Evolutionary conservation across 2,329 filamentous ascomycete species (phyloP).

Genomic region (Colletotrichum liriopes): DNA sequence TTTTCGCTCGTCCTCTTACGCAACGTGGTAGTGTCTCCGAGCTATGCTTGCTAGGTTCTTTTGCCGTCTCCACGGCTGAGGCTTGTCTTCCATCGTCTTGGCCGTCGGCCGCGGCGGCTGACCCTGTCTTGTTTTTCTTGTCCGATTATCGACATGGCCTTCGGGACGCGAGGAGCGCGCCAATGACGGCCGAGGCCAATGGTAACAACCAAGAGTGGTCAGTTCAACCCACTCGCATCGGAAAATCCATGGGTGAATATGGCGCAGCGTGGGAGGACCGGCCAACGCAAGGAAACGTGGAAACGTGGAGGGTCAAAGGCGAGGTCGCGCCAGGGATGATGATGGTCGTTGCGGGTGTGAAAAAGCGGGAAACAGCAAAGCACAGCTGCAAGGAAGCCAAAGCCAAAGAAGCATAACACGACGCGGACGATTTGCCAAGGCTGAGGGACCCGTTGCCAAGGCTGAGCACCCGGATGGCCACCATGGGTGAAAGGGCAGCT

Average conservation of each 20-base stretch:
- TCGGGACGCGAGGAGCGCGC: slow-evolving; percentile 5
- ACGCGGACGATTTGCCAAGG: slow-evolving; percentile 39
- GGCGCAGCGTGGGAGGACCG: background rate
- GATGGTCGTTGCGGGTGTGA: background rate
- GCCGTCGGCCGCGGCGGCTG: slow-evolving; percentile 1
- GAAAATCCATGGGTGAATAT: background rate
- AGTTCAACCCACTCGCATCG: background rate
- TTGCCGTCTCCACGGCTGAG: slow-evolving; percentile 18
- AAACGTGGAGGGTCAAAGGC: slow-evolving; percentile 3
- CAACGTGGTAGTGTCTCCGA: slow-evolving; percentile 23
- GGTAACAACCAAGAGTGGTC: background rate
- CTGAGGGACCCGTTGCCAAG: slow-evolving; percentile 40
- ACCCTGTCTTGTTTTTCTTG: background rate
- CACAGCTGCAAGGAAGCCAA: background rate
- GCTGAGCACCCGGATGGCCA: slow-evolving; percentile 40
- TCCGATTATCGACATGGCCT: slow-evolving; percentile 2
- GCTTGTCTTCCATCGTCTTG: slow-evolving; percentile 9
- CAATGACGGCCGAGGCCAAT: slow-evolving; percentile 1
- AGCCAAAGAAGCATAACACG: slow-evolving; percentile 32
- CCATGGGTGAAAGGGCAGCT: background rate
- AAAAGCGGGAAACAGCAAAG: slow-evolving; percentile 14
- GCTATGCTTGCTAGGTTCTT: slow-evolving; percentile 1
- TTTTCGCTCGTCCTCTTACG: background rate
- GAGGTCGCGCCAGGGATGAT: background rate
- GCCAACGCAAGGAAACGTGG: background rate